Evolutionary conservation across 139 green algal species (phyloP).

Genomic region (Protoeuglena noctilucae): DNA sequence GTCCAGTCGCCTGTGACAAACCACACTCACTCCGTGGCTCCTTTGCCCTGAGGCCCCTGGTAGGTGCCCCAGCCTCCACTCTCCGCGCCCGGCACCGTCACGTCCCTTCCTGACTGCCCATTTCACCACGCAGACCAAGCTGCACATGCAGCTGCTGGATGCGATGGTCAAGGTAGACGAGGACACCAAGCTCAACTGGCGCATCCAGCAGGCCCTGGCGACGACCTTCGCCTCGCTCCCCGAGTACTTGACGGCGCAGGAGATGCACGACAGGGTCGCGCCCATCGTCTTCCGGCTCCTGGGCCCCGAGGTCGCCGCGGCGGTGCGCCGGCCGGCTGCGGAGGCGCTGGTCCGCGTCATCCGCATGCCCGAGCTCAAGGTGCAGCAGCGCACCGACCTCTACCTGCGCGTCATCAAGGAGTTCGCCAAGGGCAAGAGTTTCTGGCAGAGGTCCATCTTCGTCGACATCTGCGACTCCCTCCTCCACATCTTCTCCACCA

Average conservation of each 20-base stretch:
- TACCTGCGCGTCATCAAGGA: constrained; percentile 37
- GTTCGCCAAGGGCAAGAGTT: constrained; percentile 26
- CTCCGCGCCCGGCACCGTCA: too few species aligned
- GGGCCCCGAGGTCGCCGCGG: constrained; percentile 13
- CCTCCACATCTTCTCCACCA: constrained; percentile 23
- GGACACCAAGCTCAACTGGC: constrained; percentile 18
- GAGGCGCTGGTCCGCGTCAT: constrained; percentile 24
- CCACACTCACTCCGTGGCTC: too few species aligned
- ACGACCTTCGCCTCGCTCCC: constrained; percentile 20
- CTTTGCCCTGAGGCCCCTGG: too few species aligned
- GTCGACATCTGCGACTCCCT: constrained; percentile 25
- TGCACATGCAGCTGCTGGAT: constrained; percentile 29
- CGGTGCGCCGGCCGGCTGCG: constrained; percentile 27
- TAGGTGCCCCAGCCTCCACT: too few species aligned
- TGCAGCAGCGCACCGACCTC: constrained; percentile 30
- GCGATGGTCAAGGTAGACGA: not conserved
- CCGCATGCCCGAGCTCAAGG: constrained; percentile 17
- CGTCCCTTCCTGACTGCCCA: constrained; percentile 10
- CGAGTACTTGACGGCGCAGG: constrained; percentile 12
- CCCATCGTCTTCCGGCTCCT: constrained; percentile 25
- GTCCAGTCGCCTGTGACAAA: constrained; percentile 3
- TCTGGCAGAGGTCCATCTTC: constrained; percentile 25
- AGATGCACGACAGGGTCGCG: constrained; percentile 27
- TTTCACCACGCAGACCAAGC: constrained; percentile 19
- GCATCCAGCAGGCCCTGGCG: constrained; percentile 20